Conservation (phyloP, 1,139 yeast species). For the Blastobotrys ciferrii region DNA sequence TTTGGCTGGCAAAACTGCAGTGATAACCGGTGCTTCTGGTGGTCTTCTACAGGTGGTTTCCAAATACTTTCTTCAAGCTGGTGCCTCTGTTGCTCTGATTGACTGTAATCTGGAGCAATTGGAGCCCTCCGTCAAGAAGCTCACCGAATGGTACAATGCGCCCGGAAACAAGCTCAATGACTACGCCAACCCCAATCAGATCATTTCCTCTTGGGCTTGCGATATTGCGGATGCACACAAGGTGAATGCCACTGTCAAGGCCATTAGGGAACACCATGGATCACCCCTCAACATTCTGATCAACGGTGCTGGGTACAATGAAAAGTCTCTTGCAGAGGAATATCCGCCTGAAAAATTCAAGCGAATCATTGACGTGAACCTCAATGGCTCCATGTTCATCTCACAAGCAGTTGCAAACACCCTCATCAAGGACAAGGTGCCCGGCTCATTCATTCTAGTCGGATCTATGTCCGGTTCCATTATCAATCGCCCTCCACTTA, state of each 20-base stretch:
- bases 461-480: constrained; percentile 82
- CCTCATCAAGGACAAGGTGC: constrained; percentile 45
- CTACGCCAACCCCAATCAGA: constrained; percentile 12
- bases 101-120: constrained; percentile 60
- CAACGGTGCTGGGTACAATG: constrained; percentile 74
- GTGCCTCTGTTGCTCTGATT: constrained; percentile 56
- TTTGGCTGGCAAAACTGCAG: constrained; percentile 67
- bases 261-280: constrained; percentile 50
- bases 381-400: constrained; percentile 20
- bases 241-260: constrained; percentile 53
- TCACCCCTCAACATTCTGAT: constrained; percentile 62
- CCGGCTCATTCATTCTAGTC: constrained; percentile 66
- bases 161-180: constrained; percentile 11
- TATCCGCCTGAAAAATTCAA: constrained; percentile 69
- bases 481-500: constrained; percentile 73
- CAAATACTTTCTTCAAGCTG: constrained; percentile 28
- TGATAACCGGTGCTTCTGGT: constrained; percentile 81
- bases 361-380: constrained; percentile 25
- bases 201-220: constrained; percentile 67
- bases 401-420: constrained; percentile 53
- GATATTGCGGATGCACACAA: constrained; percentile 65
- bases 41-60: constrained; percentile 64
- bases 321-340: constrained; percentile 69
- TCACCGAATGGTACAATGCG: constrained; percentile 48
- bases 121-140: constrained; percentile 50